Base-by-base conservation (phyloP, 2,329 filamentous ascomycete genomes). In the Grosmannia serpens region DNA sequence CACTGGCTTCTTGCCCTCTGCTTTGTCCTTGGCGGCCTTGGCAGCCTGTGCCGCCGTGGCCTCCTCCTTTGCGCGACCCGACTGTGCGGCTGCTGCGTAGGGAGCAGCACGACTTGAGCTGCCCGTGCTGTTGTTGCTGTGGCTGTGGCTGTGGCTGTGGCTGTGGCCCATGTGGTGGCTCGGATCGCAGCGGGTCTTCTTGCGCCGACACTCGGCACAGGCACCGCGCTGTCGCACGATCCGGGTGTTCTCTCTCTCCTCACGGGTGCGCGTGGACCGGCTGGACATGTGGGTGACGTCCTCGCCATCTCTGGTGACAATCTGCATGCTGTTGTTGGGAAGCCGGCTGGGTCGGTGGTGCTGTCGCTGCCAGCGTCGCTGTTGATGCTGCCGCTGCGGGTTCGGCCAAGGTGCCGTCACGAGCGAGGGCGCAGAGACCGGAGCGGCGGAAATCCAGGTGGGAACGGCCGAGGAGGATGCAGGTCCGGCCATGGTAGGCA, bases 181-280 rank as follows among this genome's bases (percentile, higher is more conserved):
- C 2, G 81, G 81, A 63, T 83, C 80, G 67, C 81, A 84, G 52
- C 81, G 77, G 47, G 81, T 75, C 77, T 86, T 86, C 77, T 84
- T 86, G 67, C 73, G 75, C 61, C 76, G 74, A 73, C 83, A 86
- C 61, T 74, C 73, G 50, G 84, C 79, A 67, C 83, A 86, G n/a
- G 83, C 83, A 72, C 85, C 85, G 68, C 85, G 81, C 66, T 83
- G 82, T 60, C 83, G 75, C 80, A 86, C 86, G 53, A 85, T 71
- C 64, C 85, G 82, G 7, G 83, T 83, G 66, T 85, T 83, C 57
- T 85, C 82, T 38, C 83, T 77, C 73, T 86, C 83, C 73, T 85
- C 83, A 74, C 83, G 84, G 56, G 83, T 84, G 73, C 85, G 86
- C 68, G 78, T 82, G 38, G 82, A 82, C 46, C 83, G 77, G 20